Conservation (phyloP, 2,329 filamentous ascomycete species). For the Aspergillus sojae region DNA sequence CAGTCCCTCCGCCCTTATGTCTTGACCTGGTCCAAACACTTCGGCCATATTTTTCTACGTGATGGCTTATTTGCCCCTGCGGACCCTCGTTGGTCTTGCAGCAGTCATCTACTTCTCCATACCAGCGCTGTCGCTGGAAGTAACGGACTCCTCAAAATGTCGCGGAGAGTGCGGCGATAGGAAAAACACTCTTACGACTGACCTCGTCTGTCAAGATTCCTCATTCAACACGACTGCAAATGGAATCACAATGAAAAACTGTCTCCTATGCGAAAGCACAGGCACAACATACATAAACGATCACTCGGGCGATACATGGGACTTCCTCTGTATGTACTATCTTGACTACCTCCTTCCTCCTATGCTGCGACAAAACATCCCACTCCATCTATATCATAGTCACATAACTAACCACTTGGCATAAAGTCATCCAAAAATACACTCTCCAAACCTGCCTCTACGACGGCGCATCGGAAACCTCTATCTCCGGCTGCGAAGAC, state of each 20-base stretch:
- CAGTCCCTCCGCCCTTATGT: not conserved
- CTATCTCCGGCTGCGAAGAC: constrained; percentile 1
- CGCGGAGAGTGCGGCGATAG: not conserved
- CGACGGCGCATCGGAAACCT: not conserved
- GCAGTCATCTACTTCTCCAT: not conserved
- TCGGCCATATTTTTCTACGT: not conserved
- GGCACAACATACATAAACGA: constrained; percentile 1
- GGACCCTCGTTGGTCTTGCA: not conserved
- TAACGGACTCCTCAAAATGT: not conserved
- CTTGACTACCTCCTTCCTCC: too few species aligned
- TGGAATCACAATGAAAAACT: constrained; percentile 1
- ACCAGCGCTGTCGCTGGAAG: not conserved
- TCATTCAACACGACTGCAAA: not conserved
- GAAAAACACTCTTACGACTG: not conserved
- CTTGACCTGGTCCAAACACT: not conserved
- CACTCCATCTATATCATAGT: too few species aligned
- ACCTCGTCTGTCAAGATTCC: constrained; percentile 1
- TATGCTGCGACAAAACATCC: too few species aligned
- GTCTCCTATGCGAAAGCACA: constrained; percentile 4
- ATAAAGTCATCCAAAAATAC: constrained; percentile 7
- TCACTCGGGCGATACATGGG: not conserved
- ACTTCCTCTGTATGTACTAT: not conserved
- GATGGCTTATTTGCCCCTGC: not conserved
- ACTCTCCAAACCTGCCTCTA: constrained; percentile 6
- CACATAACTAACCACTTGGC: too few species aligned